Base-by-base conservation (phyloP, 2,329 filamentous ascomycete species). In the Neofusicoccum kwambonambiense region DNA sequence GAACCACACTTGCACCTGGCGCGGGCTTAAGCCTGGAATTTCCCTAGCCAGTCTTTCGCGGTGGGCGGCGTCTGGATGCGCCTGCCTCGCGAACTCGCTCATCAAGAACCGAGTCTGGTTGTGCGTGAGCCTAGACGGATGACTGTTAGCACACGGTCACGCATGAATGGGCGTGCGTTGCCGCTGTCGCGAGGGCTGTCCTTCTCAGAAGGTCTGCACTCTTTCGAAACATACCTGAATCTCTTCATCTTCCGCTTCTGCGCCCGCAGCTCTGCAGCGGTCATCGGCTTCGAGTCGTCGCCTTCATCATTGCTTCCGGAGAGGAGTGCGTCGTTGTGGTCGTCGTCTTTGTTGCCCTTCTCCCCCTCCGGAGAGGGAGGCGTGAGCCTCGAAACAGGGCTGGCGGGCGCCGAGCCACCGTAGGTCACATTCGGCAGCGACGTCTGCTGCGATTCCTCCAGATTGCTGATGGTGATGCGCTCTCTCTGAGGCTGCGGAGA, bases 1-100 rank as follows among this genome's bases (percentile, higher is more conserved):
- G 79, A 98, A 98, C 94, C 93, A 98, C 57, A 98, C 93, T 77
- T 98, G 93, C 27, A 98, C 94, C 76, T 98, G 93, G 67, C 93
- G 87, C 42, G 93, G 92, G 72, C 91, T 97, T 56, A 98, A 80
- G 0, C 93, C 94, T 37, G 94, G 93, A 51, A 98, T 97, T 75
- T 97, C 92, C 68, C 90, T 84, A 3, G 93, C 94, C 42, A 98
- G 82, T 52, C 92, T 86, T 75, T 97, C 93, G 68, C 93, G 86
- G 76, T 97, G 93, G 52, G 91, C 91, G 45, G 93, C 93, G 79
- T 98, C 93, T 7, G 93, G 93, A 75, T 97, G 93, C 27, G 93
- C 92, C 75, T 98, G 93, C 71, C 95, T 93, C 65, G 93, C 91
- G 73, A 97, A 98, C 76, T 98, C 93, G 78, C 92, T 97, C 92